Conservation (phyloP, 305 asterid species). For the Fraxinus ornus region DNA sequence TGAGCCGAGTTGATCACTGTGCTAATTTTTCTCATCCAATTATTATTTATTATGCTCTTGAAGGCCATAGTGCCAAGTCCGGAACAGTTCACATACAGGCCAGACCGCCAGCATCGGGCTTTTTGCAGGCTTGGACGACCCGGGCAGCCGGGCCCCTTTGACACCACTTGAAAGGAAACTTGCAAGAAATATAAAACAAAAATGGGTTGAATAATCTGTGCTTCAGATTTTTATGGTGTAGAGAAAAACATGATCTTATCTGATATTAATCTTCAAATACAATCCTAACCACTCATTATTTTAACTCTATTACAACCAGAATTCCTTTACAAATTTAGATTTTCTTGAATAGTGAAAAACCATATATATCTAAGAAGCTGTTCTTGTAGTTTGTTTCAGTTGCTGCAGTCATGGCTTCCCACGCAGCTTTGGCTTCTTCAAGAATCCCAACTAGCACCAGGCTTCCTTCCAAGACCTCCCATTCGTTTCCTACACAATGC, state of each 20-base stretch:
- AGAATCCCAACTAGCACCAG: conserved; percentile 69
- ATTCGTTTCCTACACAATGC: conserved; percentile 60
- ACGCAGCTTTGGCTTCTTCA: conserved; percentile 90
- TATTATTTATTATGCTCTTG: not conserved
- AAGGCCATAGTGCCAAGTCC: not conserved
- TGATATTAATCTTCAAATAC: conserved; percentile 35
- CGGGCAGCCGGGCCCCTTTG: not conserved
- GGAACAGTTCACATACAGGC: not conserved
- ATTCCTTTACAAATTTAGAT: conserved; percentile 20
- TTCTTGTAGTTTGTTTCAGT: conserved; percentile 30
- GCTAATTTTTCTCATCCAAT: not conserved
- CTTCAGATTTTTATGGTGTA: conserved; percentile 44
- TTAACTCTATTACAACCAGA: conserved; percentile 45
- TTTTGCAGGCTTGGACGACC: not conserved
- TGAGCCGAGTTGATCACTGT: not conserved
- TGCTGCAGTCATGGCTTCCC: conserved; percentile 80
- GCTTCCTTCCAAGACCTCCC: conserved; percentile 50
- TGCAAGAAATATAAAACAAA: conserved; percentile 6
- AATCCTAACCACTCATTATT: conserved; percentile 63
- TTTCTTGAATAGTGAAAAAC: conserved; percentile 16
- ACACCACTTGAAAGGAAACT: conserved; percentile 10
- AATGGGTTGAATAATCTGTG: conserved; percentile 33
- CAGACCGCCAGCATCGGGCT: not conserved
- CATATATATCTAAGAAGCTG: conserved; percentile 12
- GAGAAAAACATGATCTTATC: conserved; percentile 58